phyloP scores from a whole-genome alignment of 371 early-diverging fungal species.

The Actinomucor elegans region DNA sequence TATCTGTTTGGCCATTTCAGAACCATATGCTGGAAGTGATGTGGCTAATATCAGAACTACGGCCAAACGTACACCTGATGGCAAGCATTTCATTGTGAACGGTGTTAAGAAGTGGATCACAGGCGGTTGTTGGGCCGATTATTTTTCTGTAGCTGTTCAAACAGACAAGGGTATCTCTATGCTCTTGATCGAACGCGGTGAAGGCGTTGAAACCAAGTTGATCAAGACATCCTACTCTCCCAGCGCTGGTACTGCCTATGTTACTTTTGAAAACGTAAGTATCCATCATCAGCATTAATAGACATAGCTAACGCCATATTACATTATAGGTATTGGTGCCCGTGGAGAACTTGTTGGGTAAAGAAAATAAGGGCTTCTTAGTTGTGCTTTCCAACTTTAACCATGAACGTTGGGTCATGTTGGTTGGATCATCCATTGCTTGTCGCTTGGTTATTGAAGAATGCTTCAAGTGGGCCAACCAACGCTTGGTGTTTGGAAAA shows the following conservation, averaged over 20 bases:
- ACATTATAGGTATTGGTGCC: constrained; percentile 62
- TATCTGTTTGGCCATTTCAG: constrained; percentile 76
- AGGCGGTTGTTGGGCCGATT: constrained; percentile 70
- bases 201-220: constrained; percentile 63
- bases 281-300: no score
- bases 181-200: constrained; percentile 62
- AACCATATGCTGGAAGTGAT: constrained; percentile 72
- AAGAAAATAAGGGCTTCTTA: constrained; percentile 72
- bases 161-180: constrained; percentile 80
- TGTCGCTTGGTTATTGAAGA: constrained; percentile 38
- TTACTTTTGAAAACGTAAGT: constrained; percentile 63
- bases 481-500: constrained; percentile 79
- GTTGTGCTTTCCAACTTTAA: constrained; percentile 54
- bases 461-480: constrained; percentile 44
- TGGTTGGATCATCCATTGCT: constrained; percentile 21
- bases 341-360: constrained; percentile 70
- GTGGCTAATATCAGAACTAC: constrained; percentile 77
- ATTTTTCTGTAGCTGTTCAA: constrained; percentile 68
- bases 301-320: no score
- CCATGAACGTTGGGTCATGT: constrained; percentile 52
- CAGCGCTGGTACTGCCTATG: constrained; percentile 59
- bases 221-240: constrained; percentile 68
- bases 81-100: constrained; percentile 55
- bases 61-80: constrained; percentile 73
- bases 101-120: constrained; percentile 83